Base-by-base conservation (phyloP, 177 flowering plant species). In the Viscum album region DNA sequence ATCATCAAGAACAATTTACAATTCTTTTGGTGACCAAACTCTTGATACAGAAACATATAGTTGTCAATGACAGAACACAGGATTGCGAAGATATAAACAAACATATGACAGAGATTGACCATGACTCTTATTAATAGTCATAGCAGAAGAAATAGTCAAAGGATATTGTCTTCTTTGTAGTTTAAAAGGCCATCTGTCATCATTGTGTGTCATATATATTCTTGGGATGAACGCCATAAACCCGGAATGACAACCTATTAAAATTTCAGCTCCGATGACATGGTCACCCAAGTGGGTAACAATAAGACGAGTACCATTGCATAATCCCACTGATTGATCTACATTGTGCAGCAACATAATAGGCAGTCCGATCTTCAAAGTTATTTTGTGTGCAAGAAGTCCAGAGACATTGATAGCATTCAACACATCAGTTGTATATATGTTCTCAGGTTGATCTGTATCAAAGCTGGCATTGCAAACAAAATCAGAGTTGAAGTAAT, bases 101-200 rank as follows among this genome's bases (percentile, higher is more conserved):
- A 72, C 70, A 47, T 67, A 17, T 0, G 33, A 11, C 13, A 62
- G 36, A 8, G 75, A 19, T 19, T 73, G 45, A 8, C 68, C 63
- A 29, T 73, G 63, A 29, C 50, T 73, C 30, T 73, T 73, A 29
- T 73, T 73, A 16, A 72, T 72, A 15, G 69, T 63, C 62, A 67
- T 67, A 1, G 43, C 37, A 33, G 24, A 67, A 0, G 26, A 32
- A 26, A 67, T 5, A 34, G 12, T 24, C 7, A 67, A 31, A 13
- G 70, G 43, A 4, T 50, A 67, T 50, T 67, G 30, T 50, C 61
- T 6, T 35, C 62, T 19, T 26, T 30, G 50, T 2, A 67, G 11
- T 13, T 8, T 11, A 34, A 67, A 67, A 0, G 62, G 41, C 33
- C 31, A 52, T 13, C 26, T 33, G 5, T n/a, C 1, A 6, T 35